Conservation (phyloP, 257 asterid species). For the Petunia secreta region DNA sequence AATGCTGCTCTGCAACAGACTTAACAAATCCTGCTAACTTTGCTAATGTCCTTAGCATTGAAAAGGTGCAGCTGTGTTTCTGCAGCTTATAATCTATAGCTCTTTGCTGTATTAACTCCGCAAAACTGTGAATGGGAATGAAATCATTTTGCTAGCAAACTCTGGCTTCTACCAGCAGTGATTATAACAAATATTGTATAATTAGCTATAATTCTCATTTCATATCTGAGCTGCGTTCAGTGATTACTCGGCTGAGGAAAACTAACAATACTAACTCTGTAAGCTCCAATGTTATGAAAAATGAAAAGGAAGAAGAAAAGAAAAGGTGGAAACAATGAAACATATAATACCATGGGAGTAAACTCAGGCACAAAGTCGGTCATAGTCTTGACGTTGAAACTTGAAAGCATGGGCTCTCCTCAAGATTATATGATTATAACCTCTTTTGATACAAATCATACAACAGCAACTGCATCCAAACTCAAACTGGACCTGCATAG, state of each 20-base stretch:
- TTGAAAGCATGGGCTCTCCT: neutral
- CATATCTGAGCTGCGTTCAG: neutral
- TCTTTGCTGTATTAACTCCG: too few species aligned
- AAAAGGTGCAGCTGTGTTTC: too few species aligned
- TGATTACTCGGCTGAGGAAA: neutral
- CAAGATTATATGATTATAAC: constrained; percentile 8
- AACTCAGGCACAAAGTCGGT: neutral
- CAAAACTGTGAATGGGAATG: too few species aligned
- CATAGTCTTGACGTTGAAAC: constrained; percentile 4
- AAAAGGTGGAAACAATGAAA: too few species aligned
- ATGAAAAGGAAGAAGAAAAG: neutral
- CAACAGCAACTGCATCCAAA: constrained; percentile 16
- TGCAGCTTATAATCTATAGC: too few species aligned
- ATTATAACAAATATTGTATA: neutral
- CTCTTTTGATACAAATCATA: constrained; percentile 13
- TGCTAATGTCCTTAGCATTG: too few species aligned
- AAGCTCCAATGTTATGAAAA: neutral
- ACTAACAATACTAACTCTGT: neutral
- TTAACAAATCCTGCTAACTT: too few species aligned
- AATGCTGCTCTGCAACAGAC: too few species aligned
- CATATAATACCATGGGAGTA: too few species aligned
- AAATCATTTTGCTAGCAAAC: too few species aligned
- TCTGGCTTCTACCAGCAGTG: too few species aligned
- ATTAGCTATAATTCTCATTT: constrained; percentile 18
- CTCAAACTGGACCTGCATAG: constrained; percentile 14